Evolutionary conservation across 108 stramenopile species (phyloP).

Genomic region (Fragilaria crotonensis): DNA sequence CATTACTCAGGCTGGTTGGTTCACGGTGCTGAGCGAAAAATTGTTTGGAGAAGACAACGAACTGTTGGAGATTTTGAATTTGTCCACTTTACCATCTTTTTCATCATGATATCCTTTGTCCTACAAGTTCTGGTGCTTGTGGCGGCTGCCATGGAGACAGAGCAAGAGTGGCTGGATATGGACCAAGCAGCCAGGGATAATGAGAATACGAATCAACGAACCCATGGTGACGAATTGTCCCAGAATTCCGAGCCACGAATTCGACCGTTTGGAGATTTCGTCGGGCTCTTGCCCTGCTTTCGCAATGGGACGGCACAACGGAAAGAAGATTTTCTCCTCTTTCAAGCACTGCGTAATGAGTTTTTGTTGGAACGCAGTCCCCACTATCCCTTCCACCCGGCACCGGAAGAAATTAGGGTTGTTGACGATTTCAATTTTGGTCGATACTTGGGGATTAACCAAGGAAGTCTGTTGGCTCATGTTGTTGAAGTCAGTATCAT

Average conservation of each 20-base stretch:
- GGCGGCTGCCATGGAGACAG: constrained; percentile 9
- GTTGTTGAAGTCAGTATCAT: constrained; percentile 14
- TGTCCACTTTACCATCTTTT: constrained; percentile 38
- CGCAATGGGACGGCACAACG: not conserved
- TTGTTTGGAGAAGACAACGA: constrained; percentile 30
- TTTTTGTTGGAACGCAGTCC: constrained; percentile 28
- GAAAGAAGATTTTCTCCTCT: not conserved
- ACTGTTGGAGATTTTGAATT: constrained; percentile 38
- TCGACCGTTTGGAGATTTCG: not conserved
- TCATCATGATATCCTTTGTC: constrained; percentile 50
- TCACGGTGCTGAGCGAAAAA: constrained; percentile 12
- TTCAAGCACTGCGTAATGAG: constrained; percentile 26
- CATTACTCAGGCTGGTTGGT: constrained; percentile 19
- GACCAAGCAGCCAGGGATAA: constrained; percentile 12
- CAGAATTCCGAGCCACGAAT: not conserved
- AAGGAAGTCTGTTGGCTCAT: constrained; percentile 14
- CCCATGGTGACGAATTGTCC: not conserved
- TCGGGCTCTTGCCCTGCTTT: not conserved
- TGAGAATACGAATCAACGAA: constrained; percentile 1
- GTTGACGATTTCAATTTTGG: constrained; percentile 29
- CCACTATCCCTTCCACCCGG: constrained; percentile 22
- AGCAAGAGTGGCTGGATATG: constrained; percentile 25
- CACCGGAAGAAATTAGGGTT: not conserved
- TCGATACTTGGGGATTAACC: constrained; percentile 21
- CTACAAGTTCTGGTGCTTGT: constrained; percentile 31